A percentile compares a stretch with the other conserved stretches of the same genome.
Conservation (phyloP, 2,329 filamentous ascomycete genomes). For the Fonsecaea pedrosoi region DNA sequence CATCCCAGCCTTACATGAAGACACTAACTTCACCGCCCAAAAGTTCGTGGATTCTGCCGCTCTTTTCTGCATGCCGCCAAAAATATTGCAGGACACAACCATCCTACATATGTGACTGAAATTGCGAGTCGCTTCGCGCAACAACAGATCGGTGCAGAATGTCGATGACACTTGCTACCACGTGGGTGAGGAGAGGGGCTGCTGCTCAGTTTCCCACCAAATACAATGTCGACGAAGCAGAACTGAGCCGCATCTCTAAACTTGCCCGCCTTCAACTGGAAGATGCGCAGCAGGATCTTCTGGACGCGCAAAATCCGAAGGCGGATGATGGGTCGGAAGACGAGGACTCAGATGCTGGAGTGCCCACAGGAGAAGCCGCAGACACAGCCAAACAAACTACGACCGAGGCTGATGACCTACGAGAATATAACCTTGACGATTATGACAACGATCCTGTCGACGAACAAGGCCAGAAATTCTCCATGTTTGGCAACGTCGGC, state of each 20-base stretch:
- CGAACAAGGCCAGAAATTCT: conserved; percentile 72
- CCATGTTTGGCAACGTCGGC: conserved; percentile 95
- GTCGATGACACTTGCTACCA: conserved; percentile 76
- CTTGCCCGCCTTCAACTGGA: conserved; percentile 82
- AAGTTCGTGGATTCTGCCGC: conserved; percentile 31
- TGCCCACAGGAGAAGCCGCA: conserved; percentile 23
- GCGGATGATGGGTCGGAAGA: conserved; percentile 45
- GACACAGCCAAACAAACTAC: conserved; percentile 43
- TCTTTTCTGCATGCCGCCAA: conserved; percentile 19
- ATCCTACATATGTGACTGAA: background rate
- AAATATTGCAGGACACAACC: background rate
- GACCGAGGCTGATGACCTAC: conserved; percentile 81
- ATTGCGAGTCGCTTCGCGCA: background rate
- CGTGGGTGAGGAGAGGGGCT: conserved; percentile 79
- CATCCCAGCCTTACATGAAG: conserved; percentile 23
- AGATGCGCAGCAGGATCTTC: conserved; percentile 85
- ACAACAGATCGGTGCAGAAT: conserved; percentile 40
- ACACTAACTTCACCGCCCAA: conserved; percentile 28
- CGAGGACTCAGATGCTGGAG: conserved; percentile 36
- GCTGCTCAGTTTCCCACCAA: conserved; percentile 77
- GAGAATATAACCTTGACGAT: conserved; percentile 94
- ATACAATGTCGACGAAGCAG: conserved; percentile 76
- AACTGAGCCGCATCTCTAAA: conserved; percentile 76
- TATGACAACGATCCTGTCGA: conserved; percentile 81
- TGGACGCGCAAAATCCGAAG: conserved; percentile 48